Evolutionary conservation across 2,329 filamentous ascomycete genomes (phyloP).

Genomic region (Aureobasidium sp.): DNA sequence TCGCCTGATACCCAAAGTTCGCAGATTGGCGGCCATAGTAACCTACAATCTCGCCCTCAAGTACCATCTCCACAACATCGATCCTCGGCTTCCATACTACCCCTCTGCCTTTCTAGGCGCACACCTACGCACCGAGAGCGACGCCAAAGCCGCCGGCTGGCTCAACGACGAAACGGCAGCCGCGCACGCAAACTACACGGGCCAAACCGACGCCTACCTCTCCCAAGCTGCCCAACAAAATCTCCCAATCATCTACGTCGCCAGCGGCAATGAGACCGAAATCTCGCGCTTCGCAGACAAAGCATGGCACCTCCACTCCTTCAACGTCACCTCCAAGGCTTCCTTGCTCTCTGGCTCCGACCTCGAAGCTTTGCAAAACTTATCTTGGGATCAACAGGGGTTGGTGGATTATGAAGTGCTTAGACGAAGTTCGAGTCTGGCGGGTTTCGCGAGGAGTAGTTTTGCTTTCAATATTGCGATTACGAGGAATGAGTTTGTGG

Average conservation of each 20-base stretch:
- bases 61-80: slow-evolving; percentile 23
- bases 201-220: slow-evolving; percentile 35
- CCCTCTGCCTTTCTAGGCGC: slow-evolving; percentile 32
- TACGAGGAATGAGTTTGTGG: slow-evolving; percentile 31
- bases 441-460: slow-evolving; percentile 39
- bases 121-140: slow-evolving; percentile 33
- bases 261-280: slow-evolving; percentile 36
- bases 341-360: slow-evolving; percentile 37
- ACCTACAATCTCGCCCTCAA: slow-evolving; percentile 28
- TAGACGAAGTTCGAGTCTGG: slow-evolving; percentile 37
- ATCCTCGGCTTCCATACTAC: slow-evolving; percentile 25
- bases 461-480: slow-evolving; percentile 45
- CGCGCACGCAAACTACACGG: slow-evolving; percentile 27
- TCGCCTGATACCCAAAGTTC: slow-evolving; percentile 21
- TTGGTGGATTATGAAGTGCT: slow-evolving; percentile 48
- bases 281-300: slow-evolving; percentile 32
- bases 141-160: slow-evolving; percentile 30
- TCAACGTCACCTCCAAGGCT: slow-evolving; percentile 39
- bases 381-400: slow-evolving; percentile 45
- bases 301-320: slow-evolving; percentile 28
- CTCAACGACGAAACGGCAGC: slow-evolving; percentile 10
- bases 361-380: slow-evolving; percentile 27
- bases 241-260: slow-evolving; percentile 36
- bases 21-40: slow-evolving; percentile 29
- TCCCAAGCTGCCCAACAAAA: slow-evolving; percentile 27